phyloP scores from a whole-genome alignment of 1,284 basidiomycete genomes.

The Ustilago loliicola region DNA sequence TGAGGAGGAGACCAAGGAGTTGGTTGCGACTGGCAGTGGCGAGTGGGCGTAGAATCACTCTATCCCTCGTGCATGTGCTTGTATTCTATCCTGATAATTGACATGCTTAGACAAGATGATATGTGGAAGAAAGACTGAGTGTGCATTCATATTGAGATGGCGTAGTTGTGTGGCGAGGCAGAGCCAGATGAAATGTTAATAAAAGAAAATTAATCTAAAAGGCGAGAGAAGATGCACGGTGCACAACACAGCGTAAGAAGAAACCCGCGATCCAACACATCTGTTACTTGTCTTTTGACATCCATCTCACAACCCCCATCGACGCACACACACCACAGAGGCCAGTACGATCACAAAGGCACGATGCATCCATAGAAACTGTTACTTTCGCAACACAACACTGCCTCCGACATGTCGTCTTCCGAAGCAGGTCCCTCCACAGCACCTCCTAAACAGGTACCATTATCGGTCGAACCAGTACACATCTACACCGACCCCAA shows the following conservation, averaged over 20 bases:
- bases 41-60: slow-evolving; percentile 39
- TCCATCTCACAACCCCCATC: background rate
- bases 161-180: background rate
- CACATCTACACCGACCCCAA: slow-evolving; percentile 41
- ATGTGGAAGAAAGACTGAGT: background rate
- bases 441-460: slow-evolving; percentile 10
- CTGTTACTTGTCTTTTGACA: background rate
- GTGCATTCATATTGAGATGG: background rate
- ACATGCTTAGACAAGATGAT: background rate
- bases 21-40: background rate
- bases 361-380: too few relatives aligned
- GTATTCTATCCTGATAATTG: too few relatives aligned
- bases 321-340: too few relatives aligned
- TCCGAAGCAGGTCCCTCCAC: slow-evolving; percentile 19
- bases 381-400: background rate
- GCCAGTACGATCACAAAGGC: too few relatives aligned
- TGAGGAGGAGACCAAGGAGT: slow-evolving; percentile 29
- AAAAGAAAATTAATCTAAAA: too few relatives aligned
- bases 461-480: slow-evolving; percentile 31
- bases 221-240: background rate
- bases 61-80: too few relatives aligned
- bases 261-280: background rate
- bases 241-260: background rate
- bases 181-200: too few relatives aligned
- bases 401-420: slow-evolving; percentile 1